These are phyloP conservation scores for Colletotrichum agaves DNA, from an alignment of 2,329 filamentous ascomycete genomes.

Conservation along the genomic window DNA sequence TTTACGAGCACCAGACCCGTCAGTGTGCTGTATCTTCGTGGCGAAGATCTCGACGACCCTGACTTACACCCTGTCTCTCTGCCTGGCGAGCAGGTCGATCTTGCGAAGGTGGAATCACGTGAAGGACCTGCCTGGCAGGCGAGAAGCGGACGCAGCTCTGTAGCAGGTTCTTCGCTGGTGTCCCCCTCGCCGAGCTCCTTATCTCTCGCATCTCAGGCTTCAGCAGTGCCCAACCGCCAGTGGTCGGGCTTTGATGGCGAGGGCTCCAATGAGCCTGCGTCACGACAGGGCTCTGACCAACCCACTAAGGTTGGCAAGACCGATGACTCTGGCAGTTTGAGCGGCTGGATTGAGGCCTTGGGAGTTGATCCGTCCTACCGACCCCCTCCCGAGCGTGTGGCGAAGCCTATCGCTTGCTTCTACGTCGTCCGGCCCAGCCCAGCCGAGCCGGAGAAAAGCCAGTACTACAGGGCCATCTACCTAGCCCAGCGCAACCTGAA, in stretches of 20 bases:
- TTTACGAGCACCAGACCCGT: conserved; percentile 84
- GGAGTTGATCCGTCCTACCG: conserved; percentile 90
- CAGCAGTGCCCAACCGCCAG: conserved; percentile 49
- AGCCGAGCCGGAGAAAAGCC: conserved; percentile 61
- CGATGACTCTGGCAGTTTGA: conserved; percentile 72
- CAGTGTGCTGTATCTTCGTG: conserved; percentile 81
- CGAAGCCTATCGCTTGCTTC: conserved; percentile 87
- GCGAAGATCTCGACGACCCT: conserved; percentile 81
- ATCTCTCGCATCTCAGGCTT: conserved; percentile 68
- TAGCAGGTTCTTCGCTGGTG: conserved; percentile 69
- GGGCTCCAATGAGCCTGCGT: conserved; percentile 57
- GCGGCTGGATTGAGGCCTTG: conserved; percentile 89
- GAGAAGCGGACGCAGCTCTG: conserved; percentile 66
- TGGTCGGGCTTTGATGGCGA: conserved; percentile 70
- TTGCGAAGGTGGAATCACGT: conserved; percentile 63
- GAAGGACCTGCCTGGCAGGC: conserved; percentile 62
- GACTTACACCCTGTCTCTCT: conserved; percentile 82
- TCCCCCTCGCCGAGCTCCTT: conserved; percentile 75
- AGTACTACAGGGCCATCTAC: conserved; percentile 87
- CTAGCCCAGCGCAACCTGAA: conserved; percentile 79
- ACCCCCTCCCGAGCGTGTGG: conserved; percentile 76
- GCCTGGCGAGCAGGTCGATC: conserved; percentile 72
- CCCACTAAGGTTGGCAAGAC: conserved; percentile 63
- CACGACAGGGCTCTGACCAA: conserved; percentile 62
- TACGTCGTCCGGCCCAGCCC: conserved; percentile 74